Base-by-base conservation (phyloP, 768 basidiomycete species). In the Filobasidium wieringae region DNA sequence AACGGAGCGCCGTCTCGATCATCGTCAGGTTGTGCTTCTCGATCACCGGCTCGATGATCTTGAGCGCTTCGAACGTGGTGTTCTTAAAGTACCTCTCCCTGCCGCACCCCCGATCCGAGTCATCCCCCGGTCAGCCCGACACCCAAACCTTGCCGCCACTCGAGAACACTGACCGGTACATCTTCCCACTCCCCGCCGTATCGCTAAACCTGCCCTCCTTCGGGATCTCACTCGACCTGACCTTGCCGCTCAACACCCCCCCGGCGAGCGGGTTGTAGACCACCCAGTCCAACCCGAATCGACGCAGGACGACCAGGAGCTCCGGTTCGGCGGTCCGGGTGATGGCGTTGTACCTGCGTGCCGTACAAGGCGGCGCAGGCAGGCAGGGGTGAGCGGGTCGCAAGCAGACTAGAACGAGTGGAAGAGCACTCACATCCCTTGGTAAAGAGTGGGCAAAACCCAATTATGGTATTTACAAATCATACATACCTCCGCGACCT, bases 371-470 rank as follows among this genome's bases (percentile, higher is more conserved):
- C 14, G 1, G 6, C 9, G 14, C 4, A n/a, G 34, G 15, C n/a
- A 51, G 26, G 7, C 8, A 15, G 14, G 34, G 52, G 7, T 7
- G 34, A 53, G 29, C 2, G 32, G 32, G 29, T 29, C 24, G n/a
- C 9, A 4, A 29, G 43, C 24, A 7, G 17, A 4, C 6, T 8
- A 34, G 34, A 27, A 39, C 8, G 34, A 37, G 3, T 27, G 1
- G 8, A 7, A 17, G n/a, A 26, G 8, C 5, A 26, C 8, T 37
- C n/a, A 36, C 67, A 67, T 66, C 32, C 64, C 73, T 60, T 81
- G 79, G 63, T 80, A 80, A 12, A 77, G 74, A 0, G 77, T 78
- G 0, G 80, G 79, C 65, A 73, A 71, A 61, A 82, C 74, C 72
- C 76, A 80, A 27, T 77, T 76, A 45, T 78, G 76, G 33, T 72